Base-by-base conservation (phyloP, 805 yeast species). In the Monosporozyma unispora region DNA sequence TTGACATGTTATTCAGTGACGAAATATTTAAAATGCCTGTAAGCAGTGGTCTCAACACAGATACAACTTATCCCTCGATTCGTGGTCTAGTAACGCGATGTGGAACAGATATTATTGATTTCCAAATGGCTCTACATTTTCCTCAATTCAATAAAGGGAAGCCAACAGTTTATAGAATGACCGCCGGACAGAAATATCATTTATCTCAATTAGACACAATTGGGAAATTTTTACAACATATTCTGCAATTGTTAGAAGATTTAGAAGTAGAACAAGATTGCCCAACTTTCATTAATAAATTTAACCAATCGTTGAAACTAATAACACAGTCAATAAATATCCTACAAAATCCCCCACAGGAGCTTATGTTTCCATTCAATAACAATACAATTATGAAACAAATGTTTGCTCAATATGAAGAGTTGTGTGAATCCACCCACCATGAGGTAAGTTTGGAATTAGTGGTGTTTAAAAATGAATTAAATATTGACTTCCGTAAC, bases 51-150 rank as follows among this genome's bases (percentile, higher is more conserved):
- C 16, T 14, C 5, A 31, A 19, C 12, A 21, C 14, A 5, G 25
- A 44, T 19, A 19, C 27, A 1, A n/a, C 22, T 6, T 35, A 45
- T 1, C 60, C 66, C 3, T 54, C 60, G 2, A 63, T 82, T 14
- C 81, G 81, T 52, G 91, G 91, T 0, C 71, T 79, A 1, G 61
- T 83, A 0, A 76, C 78, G 0, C 63, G 90, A 46, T 74, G 71
- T 48, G 81, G 82, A 6, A 72, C 75, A 11, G 73, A 74, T 52
- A 68, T 84, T 4, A 69, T 75, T 1, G 76, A 76, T 28, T 61
- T 82, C 52, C 73, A 72, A 41, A 61, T 76, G 11, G 53, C 62
- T 0, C 60, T 77, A 39, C 47, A 65, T 64, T 49, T 60, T 60
- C 54, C 74, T 66, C 50, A 58, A 57, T 46, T 61, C 75, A 48